phyloP scores from a whole-genome alignment of 1,139 yeast species.

The Hansenula lynferdii region DNA sequence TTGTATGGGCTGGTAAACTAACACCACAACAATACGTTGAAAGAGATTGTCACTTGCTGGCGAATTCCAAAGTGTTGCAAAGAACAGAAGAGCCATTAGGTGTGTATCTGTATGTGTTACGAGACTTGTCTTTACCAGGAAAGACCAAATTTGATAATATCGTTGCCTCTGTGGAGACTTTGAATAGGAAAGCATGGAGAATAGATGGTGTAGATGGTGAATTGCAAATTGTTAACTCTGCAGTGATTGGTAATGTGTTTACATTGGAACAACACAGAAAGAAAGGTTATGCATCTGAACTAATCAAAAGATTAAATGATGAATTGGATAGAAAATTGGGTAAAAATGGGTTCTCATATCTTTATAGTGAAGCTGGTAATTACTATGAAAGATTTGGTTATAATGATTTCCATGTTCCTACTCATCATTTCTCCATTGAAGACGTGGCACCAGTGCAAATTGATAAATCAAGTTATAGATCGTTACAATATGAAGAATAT shows the following conservation, averaged over 20 bases:
- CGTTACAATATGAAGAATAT: no score
- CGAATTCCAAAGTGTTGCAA: conserved; percentile 21
- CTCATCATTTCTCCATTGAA: conserved; percentile 20
- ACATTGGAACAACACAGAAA: conserved; percentile 55
- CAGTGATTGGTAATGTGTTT: conserved; percentile 65
- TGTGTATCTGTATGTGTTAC: conserved; percentile 29
- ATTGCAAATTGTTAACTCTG: conserved; percentile 35
- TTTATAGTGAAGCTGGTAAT: conserved; percentile 70
- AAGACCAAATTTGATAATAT: conserved; percentile 26
- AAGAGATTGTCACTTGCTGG: conserved; percentile 44
- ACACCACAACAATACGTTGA: conserved; percentile 42
- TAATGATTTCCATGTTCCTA: conserved; percentile 42
- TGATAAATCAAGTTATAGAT: no score
- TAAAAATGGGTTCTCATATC: conserved; percentile 12
- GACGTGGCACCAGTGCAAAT: conserved; percentile 3
- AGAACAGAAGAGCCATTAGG: conserved; percentile 23
- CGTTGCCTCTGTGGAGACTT: conserved; percentile 42
- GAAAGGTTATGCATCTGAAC: conserved; percentile 55
- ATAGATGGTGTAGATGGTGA: conserved; percentile 19
- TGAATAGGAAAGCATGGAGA: conserved; percentile 37
- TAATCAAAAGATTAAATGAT: conserved; percentile 40
- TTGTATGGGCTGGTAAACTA: conserved; percentile 49
- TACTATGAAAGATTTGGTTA: conserved; percentile 60
- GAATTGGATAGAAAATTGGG: conserved; percentile 31
- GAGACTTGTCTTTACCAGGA: conserved; percentile 23